A percentile compares a stretch with the other conserved stretches of the same genome.
Evolutionary conservation across 2,329 filamentous ascomycete species (phyloP).

Genomic region (Phaeosphaeria sp.): DNA sequence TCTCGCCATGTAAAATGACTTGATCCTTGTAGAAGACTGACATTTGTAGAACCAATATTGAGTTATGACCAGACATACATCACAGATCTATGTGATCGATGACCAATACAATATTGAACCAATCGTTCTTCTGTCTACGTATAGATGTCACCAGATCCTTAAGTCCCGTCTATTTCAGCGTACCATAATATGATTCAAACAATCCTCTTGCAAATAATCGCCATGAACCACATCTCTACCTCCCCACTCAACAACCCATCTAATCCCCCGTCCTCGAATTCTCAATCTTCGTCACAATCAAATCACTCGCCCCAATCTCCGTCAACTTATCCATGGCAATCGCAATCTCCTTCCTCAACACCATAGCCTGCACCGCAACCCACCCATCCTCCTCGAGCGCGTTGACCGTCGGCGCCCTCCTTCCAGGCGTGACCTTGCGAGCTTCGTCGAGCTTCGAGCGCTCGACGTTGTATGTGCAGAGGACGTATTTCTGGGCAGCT

Average conservation of each 20-base stretch:
- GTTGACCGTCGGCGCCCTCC: conserved; percentile 92
- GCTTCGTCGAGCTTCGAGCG: conserved; percentile 71
- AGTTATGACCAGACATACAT: no score
- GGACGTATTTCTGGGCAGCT: conserved; percentile 88
- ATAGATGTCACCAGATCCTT: no score
- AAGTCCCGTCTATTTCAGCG: neutral
- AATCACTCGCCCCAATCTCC: conserved; percentile 79
- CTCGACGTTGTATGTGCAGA: conserved; percentile 95
- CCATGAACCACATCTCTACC: no score
- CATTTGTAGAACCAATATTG: no score
- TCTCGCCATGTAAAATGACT: no score
- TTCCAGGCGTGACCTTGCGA: conserved; percentile 84
- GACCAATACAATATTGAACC: neutral
- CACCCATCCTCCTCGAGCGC: conserved; percentile 85
- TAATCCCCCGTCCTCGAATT: conserved; percentile 64
- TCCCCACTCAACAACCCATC: neutral
- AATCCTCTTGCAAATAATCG: no score
- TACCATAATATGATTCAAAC: no score
- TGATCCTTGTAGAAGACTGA: no score
- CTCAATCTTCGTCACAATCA: conserved; percentile 83
- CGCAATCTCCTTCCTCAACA: conserved; percentile 85
- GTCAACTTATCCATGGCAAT: conserved; percentile 85
- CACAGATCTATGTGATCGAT: no score
- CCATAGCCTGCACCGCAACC: conserved; percentile 96
- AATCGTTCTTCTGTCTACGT: no score